Conservation (phyloP, 2,329 filamentous ascomycete species). For the Aspergillus sp. region DNA sequence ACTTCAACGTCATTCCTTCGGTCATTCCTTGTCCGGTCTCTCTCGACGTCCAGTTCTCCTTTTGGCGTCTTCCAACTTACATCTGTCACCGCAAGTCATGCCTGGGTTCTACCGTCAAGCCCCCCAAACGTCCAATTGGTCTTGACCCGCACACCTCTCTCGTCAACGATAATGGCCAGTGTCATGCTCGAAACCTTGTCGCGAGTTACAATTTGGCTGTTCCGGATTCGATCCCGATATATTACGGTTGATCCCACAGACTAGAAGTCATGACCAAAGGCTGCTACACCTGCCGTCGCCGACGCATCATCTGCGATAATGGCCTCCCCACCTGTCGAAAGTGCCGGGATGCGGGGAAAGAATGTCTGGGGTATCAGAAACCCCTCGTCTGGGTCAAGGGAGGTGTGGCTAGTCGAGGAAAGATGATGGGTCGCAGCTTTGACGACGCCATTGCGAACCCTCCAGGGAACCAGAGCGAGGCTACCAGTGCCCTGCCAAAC, state of each 20-base stretch:
- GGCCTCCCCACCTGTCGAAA: slow-evolving; percentile 43
- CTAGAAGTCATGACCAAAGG: slow-evolving; percentile 38
- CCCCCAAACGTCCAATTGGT: not conserved
- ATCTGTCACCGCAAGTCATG: slow-evolving; percentile 1
- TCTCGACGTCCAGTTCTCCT: not conserved
- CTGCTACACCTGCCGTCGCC: slow-evolving; percentile 46
- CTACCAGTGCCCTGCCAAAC: not conserved
- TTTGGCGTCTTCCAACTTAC: not conserved
- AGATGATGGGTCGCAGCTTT: slow-evolving; percentile 55
- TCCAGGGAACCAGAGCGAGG: not conserved
- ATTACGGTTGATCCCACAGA: not conserved
- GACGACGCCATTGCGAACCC: slow-evolving; percentile 34
- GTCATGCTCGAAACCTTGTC: slow-evolving; percentile 15
- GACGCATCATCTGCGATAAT: slow-evolving; percentile 46
- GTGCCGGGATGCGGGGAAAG: slow-evolving; percentile 43
- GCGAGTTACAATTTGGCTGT: slow-evolving; percentile 12
- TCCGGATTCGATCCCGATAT: not conserved
- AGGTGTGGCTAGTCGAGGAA: slow-evolving; percentile 45
- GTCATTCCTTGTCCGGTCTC: not conserved
- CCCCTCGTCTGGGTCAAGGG: slow-evolving; percentile 45
- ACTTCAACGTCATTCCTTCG: not conserved
- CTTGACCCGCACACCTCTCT: not conserved
- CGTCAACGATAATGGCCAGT: slow-evolving; percentile 23
- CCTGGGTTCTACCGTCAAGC: not conserved
- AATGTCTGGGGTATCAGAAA: slow-evolving; percentile 45